Percentiles rank a stretch among this genome's conserved stretches.
Conservation (phyloP, 2,329 filamentous ascomycete genomes). For the Pestalotiopsis sp. region DNA sequence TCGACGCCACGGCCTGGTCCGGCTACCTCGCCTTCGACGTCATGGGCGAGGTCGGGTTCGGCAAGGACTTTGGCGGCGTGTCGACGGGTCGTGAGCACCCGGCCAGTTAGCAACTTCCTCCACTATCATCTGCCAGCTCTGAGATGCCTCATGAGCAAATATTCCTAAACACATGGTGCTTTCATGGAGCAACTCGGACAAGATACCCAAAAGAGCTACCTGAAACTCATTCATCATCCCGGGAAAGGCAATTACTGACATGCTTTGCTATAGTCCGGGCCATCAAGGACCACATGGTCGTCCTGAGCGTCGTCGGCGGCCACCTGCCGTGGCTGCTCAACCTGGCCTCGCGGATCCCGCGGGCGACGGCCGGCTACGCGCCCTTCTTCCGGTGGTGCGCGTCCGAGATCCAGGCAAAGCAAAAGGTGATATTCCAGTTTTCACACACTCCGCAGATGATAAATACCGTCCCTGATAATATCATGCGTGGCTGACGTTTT, state of each 20-base stretch:
- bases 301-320: conserved; percentile 2
- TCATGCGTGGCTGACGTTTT: too few relatives aligned
- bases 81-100: neutral
- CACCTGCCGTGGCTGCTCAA: conserved; percentile 10
- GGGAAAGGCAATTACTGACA: too few relatives aligned
- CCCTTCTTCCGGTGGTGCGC: conserved; percentile 8
- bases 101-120: neutral
- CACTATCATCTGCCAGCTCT: too few relatives aligned
- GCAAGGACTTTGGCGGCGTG: conserved; percentile 7
- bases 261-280: neutral
- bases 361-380: neutral
- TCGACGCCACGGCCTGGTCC: neutral
- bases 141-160: too few relatives aligned
- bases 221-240: too few relatives aligned
- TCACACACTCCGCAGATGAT: too few relatives aligned
- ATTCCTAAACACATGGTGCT: too few relatives aligned
- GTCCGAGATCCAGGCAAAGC: neutral
- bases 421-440: too few relatives aligned
- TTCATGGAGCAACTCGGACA: too few relatives aligned
- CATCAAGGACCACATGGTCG: conserved; percentile 6
- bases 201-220: too few relatives aligned
- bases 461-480: too few relatives aligned
- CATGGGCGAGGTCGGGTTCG: conserved; percentile 8
- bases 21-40: conserved; percentile 10
- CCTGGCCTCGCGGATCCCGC: neutral